Base-by-base conservation (phyloP, 2,329 filamentous ascomycete species). In the Calonectria montana region DNA sequence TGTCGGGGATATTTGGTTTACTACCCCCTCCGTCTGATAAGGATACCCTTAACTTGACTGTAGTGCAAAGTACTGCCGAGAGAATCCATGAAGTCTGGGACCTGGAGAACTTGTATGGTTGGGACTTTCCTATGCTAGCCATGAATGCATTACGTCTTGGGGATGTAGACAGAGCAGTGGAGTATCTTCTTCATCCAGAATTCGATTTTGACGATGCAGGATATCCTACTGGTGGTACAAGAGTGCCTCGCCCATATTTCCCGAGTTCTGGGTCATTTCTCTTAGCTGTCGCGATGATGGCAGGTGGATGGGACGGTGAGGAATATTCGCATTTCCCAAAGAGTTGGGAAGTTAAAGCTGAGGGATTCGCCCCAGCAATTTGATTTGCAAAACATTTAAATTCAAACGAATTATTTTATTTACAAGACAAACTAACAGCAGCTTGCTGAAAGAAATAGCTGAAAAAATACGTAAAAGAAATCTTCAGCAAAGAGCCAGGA, bases 121-220 rank as follows among this genome's bases (percentile, higher is more conserved):
- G 53, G 53, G 53, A 59, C 25, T 59, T 59, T 8, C 53, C 53
- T 15, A 59, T 59, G 53, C 31, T 59, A 4, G 53, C 53, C 7
- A 59, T 59, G 53, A 59, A 39, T 27, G n/a, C 53, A 23, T 21
- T 59, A 9, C 53, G 53, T 2, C 53, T 59, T 23, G 53, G 53
- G 23, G 31, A 59, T 39, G 53, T 59, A 23, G 31, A 59, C 7
- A 35, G 31, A 59, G 53, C 53, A 15, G 31, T 59, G 23, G 53
- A 59, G 37, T 59, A 59, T 59, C 53, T 59, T 27, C 16, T 59
- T 9, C 53, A 59, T 39, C 53, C 53, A 1, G 53, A 39, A 41
- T 59, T 59, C 15, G 53, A 59, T 35, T 59, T 39, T 59, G 53
- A 59, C 15, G 53, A 59, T 59, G 53, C 53, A 25, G 53, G 53